These are phyloP conservation scores for Agrocybe chaxingu DNA, from an alignment of 768 basidiomycete species.

Conservation along the genomic window DNA sequence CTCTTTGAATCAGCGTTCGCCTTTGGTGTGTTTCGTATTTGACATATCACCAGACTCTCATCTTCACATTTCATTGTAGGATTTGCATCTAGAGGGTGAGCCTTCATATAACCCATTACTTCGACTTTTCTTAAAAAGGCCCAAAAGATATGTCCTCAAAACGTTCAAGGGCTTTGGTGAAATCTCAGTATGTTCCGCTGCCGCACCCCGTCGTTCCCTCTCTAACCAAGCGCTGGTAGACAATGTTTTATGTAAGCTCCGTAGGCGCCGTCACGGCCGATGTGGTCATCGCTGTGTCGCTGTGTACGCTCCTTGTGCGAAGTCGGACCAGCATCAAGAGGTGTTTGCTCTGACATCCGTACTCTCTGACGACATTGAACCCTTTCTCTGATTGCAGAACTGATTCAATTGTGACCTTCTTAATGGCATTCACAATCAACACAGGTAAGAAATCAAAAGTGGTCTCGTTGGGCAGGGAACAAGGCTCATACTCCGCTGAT, in stretches of 20 bases:
- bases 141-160: constrained; percentile 3
- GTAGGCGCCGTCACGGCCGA: constrained; percentile 11
- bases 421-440: constrained; percentile 17
- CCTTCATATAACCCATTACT: neutral
- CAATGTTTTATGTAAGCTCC: constrained; percentile 12
- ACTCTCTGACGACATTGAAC: too few relatives aligned
- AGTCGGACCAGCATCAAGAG: constrained; percentile 15
- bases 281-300: constrained; percentile 11
- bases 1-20: neutral
- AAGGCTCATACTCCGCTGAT: neutral
- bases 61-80: neutral
- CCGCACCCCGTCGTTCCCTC: neutral
- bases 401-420: constrained; percentile 10
- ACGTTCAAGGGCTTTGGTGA: constrained; percentile 7
- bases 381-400: constrained; percentile 4
- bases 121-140: neutral
- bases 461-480: neutral
- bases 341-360: neutral
- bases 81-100: constrained; percentile 5
- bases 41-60: too few relatives aligned
- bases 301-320: constrained; percentile 11
- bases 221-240: neutral
- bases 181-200: neutral
- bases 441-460: constrained; percentile 2
- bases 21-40: too few relatives aligned